Base-by-base conservation (phyloP, 2,329 filamentous ascomycete genomes). In the Fusarium dimerum region DNA sequence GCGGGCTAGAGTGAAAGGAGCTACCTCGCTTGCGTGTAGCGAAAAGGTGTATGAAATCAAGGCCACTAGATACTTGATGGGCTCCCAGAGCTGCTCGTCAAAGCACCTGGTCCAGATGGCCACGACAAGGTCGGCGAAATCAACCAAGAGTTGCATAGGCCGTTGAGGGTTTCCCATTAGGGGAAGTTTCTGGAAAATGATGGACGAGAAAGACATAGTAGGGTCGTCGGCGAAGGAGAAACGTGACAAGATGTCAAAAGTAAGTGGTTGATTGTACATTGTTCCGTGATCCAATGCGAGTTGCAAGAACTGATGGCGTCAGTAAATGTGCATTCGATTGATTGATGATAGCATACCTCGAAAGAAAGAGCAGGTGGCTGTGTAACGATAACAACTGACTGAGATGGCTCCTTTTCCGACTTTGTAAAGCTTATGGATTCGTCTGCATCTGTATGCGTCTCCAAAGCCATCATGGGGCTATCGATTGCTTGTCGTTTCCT, bases 51-150 rank as follows among this genome's bases (percentile, higher is more conserved):
- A 86, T 12, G 80, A 76, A 12, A 91, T 66, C 34, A 90, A 74
- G 18, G 86, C 81, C 18, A 88, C 74, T 4, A 93, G 73, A 38
- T 90, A 76, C 56, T 81, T 81, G 40, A 92, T 76, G 0, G 89
- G 87, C 11, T 76, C 74, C 63, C 85, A 83, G 70, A 83, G 75
- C 58, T 77, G 76, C 61, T 92, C 88, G 11, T 80, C 74, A 7
- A 86, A 72, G 65, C 89, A 92, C 17, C 78, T 79, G 15, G 78
- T 77, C 89, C 90, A 93, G 13, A 93, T 69, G 15, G 79, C 76
- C 45, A 90, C 78, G 17, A 92, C 71, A 30, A 85, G 74, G 45
- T 82, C 76, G 46, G 83, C 84, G 57, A 92, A 85, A 54, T 85
- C 82, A 10, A 86, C 73, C 1, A 88, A 80, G 4, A 89, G 75